phyloP scores from a whole-genome alignment of 2,329 filamentous ascomycete genomes.

The Eutypa lata region DNA sequence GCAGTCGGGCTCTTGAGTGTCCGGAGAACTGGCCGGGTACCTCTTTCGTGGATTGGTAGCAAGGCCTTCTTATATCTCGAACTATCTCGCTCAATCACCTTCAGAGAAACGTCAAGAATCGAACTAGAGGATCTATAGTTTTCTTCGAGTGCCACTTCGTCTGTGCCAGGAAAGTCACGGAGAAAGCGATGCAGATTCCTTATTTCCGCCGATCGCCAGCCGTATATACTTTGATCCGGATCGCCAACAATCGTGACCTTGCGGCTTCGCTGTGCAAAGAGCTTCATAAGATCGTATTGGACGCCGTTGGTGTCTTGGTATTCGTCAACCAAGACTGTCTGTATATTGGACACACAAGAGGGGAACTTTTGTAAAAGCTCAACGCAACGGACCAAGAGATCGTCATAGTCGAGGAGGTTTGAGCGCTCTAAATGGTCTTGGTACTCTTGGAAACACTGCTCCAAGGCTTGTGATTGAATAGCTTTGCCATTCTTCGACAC shows the following conservation, averaged over 20 bases:
- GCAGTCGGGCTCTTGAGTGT: constrained; percentile 64
- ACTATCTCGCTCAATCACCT: constrained; percentile 87
- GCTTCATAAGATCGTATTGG: constrained; percentile 90
- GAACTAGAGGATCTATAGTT: constrained; percentile 91
- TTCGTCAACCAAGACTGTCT: constrained; percentile 91
- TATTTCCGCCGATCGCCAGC: constrained; percentile 90
- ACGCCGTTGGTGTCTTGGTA: constrained; percentile 97
- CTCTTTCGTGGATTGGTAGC: constrained; percentile 74
- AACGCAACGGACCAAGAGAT: constrained; percentile 79
- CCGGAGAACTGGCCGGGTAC: constrained; percentile 77
- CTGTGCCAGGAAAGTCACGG: constrained; percentile 70
- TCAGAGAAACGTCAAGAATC: constrained; percentile 76
- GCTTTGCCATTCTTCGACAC: constrained; percentile 42
- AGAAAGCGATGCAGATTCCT: constrained; percentile 81
- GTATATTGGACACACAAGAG: constrained; percentile 81
- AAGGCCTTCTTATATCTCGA: constrained; percentile 77
- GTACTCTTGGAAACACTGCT: constrained; percentile 70
- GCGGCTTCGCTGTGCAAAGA: constrained; percentile 70
- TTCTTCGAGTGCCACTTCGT: constrained; percentile 82
- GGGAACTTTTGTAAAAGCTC: constrained; percentile 73
- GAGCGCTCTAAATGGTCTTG: constrained; percentile 70
- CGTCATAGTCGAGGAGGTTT: constrained; percentile 91
- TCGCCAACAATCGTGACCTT: constrained; percentile 95
- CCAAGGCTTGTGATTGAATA: constrained; percentile 56
- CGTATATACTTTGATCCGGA: constrained; percentile 96